These are phyloP conservation scores for Saksenaea oblongispora DNA, from an alignment of 371 early-diverging fungal species.

Conservation along the genomic window DNA sequence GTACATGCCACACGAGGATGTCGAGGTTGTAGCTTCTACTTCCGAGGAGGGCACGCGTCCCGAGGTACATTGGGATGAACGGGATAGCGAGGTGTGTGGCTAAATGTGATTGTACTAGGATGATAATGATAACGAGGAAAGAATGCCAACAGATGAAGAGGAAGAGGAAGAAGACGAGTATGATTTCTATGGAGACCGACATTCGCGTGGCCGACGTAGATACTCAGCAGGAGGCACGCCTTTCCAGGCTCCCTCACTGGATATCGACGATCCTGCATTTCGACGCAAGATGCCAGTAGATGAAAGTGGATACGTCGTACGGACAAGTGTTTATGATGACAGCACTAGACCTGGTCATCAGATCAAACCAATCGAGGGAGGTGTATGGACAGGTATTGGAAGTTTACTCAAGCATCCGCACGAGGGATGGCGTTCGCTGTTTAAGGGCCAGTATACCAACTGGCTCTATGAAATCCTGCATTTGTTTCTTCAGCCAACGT, in stretches of 20 bases:
- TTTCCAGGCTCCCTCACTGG: constrained; percentile 27
- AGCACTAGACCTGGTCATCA: constrained; percentile 64
- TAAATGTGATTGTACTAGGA: neutral
- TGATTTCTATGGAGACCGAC: constrained; percentile 29
- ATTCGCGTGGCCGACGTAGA: constrained; percentile 16
- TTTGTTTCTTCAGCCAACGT: constrained; percentile 74
- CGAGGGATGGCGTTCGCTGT: constrained; percentile 66
- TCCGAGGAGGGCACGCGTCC: constrained; percentile 6
- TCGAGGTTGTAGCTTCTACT: constrained; percentile 27
- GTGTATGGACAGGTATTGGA: constrained; percentile 61
- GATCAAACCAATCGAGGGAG: constrained; percentile 58
- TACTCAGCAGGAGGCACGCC: constrained; percentile 16
- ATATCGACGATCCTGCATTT: constrained; percentile 42
- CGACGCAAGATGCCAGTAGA: constrained; percentile 38
- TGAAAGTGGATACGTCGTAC: constrained; percentile 63
- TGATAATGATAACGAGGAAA: neutral
- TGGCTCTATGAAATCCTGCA: constrained; percentile 78
- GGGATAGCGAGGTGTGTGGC: constrained; percentile 3
- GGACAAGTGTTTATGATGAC: constrained; percentile 60
- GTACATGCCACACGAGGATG: constrained; percentile 65
- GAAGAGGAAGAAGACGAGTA: constrained; percentile 38
- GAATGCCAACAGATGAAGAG: constrained; percentile 13
- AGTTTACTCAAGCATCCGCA: constrained; percentile 57
- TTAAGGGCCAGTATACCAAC: constrained; percentile 74
- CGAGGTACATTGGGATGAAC: neutral